Base-by-base conservation (phyloP, 495 filamentous ascomycete genomes). In the Aspergillus olivimuriae region DNA sequence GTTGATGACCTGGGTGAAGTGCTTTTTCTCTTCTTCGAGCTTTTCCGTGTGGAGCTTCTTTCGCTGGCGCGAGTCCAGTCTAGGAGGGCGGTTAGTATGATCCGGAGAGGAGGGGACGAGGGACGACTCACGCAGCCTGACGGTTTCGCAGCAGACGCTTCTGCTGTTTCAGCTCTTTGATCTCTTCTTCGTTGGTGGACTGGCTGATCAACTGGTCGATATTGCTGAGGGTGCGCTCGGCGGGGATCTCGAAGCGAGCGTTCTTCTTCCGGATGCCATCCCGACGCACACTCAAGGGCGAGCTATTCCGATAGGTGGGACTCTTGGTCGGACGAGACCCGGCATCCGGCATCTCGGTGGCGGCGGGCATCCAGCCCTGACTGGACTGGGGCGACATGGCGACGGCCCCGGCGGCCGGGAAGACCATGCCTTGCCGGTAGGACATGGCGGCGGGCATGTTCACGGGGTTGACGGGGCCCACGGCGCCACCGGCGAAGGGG, bases 201-300 rank as follows among this genome's bases (percentile, higher is more conserved):
- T 86, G 80, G 23, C 81, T 76, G 68, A 99, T 96, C 55, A 97
- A 70, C 41, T 86, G 78, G 63, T 99, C 92, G 69, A 99, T 97
- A 64, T 95, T 97, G 71, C 77, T 81, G 48, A 97, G 77, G 51
- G 86, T 97, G 33, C 90, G 79, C 69, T 95, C 94, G 9, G 86
- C 81, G 4, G 92, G 92, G 48, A 99, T 97, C 59, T 97, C 92
- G 66, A 99, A 95, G 35, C 94, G 84, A 52, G 91, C 91, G 56
- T 99, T 99, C 84, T 96, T 97, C 83, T 99, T 99, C 51, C 94
- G 82, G 67, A 97, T 94, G 37, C 92, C 92, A 57, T 94, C 91
- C 52, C 89, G 82, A 51, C 89, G 78, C 36, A 76, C 47, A 39
- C 65, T 70, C 60, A 90, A 73, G 32, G 91, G 84, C 44, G 89